Evolutionary conservation across 164 flowering plant species (phyloP).

Genomic region (Berberis thunbergii): DNA sequence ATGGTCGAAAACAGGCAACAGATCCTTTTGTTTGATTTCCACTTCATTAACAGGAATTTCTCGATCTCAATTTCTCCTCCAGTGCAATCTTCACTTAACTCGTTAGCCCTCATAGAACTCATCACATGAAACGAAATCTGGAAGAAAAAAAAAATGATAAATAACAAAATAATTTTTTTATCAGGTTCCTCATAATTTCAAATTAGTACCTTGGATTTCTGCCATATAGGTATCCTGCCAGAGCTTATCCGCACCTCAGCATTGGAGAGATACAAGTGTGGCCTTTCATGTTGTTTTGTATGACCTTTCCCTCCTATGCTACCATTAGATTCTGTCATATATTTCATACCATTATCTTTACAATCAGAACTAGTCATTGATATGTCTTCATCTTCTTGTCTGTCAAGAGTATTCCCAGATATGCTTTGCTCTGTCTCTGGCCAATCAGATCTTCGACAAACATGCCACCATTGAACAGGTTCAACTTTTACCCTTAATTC

Average conservation of each 20-base stretch:
- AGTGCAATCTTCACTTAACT: slow-evolving; percentile 12
- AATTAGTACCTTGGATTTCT: slow-evolving; percentile 62
- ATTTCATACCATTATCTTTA: slow-evolving; percentile 29
- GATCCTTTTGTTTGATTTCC: slow-evolving; percentile 61
- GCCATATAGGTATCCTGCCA: slow-evolving; percentile 69
- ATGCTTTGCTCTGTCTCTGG: slow-evolving; percentile 75
- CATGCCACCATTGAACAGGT: slow-evolving; percentile 92
- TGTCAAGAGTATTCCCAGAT: slow-evolving; percentile 28
- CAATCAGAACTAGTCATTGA: slow-evolving; percentile 30
- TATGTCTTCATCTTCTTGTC: slow-evolving; percentile 24
- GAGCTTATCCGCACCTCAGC: slow-evolving; percentile 84
- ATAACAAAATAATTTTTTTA: not conserved
- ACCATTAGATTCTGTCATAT: slow-evolving; percentile 8
- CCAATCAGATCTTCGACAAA: slow-evolving; percentile 81
- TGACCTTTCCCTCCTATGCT: slow-evolving; percentile 20
- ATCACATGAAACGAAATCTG: slow-evolving; percentile 56
- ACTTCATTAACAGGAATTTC: slow-evolving; percentile 48
- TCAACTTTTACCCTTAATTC: slow-evolving; percentile 67
- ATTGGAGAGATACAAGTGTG: slow-evolving; percentile 65
- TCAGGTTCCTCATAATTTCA: not conserved
- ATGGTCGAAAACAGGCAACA: slow-evolving; percentile 64
- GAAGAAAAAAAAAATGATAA: not conserved
- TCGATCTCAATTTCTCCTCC: slow-evolving; percentile 77
- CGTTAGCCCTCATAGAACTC: slow-evolving; percentile 21
- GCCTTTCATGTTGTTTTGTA: slow-evolving; percentile 36